Evolutionary conservation across 768 basidiomycete species (phyloP), one percentile per base, ranked within the genome.

Genomic region (Boletus huronensis): DNA sequence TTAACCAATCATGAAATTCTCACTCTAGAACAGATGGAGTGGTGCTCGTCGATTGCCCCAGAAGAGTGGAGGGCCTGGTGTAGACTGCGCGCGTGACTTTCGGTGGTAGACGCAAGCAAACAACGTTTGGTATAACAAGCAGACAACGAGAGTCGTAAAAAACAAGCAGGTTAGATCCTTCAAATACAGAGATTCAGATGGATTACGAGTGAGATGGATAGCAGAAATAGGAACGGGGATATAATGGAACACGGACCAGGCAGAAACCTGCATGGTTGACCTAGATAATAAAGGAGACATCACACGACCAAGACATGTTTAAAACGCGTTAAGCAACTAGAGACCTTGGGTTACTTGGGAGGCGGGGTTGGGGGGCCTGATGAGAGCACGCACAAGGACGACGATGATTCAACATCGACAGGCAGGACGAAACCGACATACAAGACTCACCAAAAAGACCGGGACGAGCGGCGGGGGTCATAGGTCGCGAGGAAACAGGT

Each of bases 361-460:
- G 77, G 77, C 8, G 77, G 77, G 0, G 77, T 78, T 2, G 77
- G 68, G 0, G 77, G 78, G 29, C 77, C 77, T 79, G 54, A 38
- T 5, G 29, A 17, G 29, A 14, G 28, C 57, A 41, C 13, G 8
- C 21, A n/a, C n/a, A 6, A 44, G 17, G 7, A 19, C 7, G n/a
- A 14, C 3, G 19, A 38, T 28, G 49, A 16, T 29, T 64, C 54
- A 44, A 14, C 48, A 40, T n/a, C 6, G 9, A 19, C 35, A 23
- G 10, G 6, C 26, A 21, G 39, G 9, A 29, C 2, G 23, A 31
- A 21, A 17, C 26, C 19, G 1, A 41, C 41, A 32, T 16, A 31
- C 11, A 29, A 39, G 26, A 47, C 67, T 56, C 55, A 87, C 88
- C 88, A 63, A 90, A 90, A 21, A 90, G 75, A 31, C 88, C 88